phyloP scores from a whole-genome alignment of 768 basidiomycete species.

The Auricularia cornea region DNA sequence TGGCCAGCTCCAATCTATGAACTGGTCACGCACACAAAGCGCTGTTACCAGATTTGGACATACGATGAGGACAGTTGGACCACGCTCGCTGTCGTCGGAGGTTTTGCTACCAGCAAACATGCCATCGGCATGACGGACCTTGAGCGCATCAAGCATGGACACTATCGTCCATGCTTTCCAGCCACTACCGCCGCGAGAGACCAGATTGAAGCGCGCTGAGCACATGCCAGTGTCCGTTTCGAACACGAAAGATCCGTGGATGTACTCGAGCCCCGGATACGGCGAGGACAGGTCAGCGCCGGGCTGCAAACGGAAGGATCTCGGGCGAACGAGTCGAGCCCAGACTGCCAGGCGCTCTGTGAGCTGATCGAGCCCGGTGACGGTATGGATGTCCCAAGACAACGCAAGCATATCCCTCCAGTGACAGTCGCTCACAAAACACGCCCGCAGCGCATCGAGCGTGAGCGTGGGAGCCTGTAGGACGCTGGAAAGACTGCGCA shows the following conservation, averaged over 20 bases:
- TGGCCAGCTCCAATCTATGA: neutral
- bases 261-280: neutral
- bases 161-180: neutral
- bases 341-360: neutral
- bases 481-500: neutral
- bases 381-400: neutral
- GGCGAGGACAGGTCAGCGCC: neutral
- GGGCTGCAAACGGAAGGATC: neutral
- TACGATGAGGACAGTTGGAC: conserved; percentile 1
- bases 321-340: neutral
- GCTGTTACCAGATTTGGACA: no score
- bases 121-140: neutral
- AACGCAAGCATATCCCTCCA: neutral
- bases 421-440: neutral
- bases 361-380: neutral
- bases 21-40: no score
- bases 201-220: neutral
- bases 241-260: neutral
- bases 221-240: neutral
- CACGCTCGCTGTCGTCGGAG: neutral
- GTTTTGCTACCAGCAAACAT: neutral
- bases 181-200: neutral
- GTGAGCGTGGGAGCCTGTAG: neutral
- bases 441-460: neutral
- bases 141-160: neutral